Base-by-base conservation (phyloP, 2,329 filamentous ascomycete genomes). In the Diaporthe humulicola region DNA sequence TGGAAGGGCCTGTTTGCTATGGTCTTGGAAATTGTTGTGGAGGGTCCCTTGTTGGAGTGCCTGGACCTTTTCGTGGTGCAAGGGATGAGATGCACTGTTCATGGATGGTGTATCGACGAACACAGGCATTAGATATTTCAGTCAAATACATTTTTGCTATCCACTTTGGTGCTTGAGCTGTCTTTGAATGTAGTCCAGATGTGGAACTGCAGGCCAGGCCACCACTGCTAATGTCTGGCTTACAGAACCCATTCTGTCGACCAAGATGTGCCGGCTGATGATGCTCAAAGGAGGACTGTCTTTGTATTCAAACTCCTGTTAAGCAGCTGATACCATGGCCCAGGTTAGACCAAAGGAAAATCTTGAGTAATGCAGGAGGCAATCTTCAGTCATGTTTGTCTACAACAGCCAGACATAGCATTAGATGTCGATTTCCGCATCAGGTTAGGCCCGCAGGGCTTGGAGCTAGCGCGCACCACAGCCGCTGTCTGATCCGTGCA, bases 61-160 rank as follows among this genome's bases (percentile, higher is more conserved):
- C 64, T 52, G 64, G 64, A 52, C 64, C 64, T 67, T 67, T 67
- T 28, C 64, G 64, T 67, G 64, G 64, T 67, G 45, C 64, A n/a
- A 67, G 64, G 64, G 64, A 67, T 52, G 9, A 67, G 64, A 52
- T 52, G 45, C 64, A 52, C 45, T 30, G 2, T n/a, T 48, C 5
- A 9, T 33, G 9, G 2, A 38, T 10, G n/a, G 64, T 52, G 64
- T 52, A 67, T 67, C 64, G 30, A 67, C 64, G 15, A 38, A 67
- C 64, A 52, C 64, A 52, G 64, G 64, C 45, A 52, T 28, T 36
- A 10, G 5, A 25, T 38, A 1, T 12, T 4, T 25, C 4, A 19
- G 45, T 10, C 3, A n/a, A 36, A 17, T 67, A n/a, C 3, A 67
- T 12, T 22, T 36, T 50, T 7, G 17, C 14, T 14, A 36, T 28